Percentiles rank a stretch among this genome's conserved stretches.
These are phyloP conservation scores for Rutidosis leptorrhynchoides DNA, from an alignment of 129 eudicot genomes.

Conservation along the genomic window DNA sequence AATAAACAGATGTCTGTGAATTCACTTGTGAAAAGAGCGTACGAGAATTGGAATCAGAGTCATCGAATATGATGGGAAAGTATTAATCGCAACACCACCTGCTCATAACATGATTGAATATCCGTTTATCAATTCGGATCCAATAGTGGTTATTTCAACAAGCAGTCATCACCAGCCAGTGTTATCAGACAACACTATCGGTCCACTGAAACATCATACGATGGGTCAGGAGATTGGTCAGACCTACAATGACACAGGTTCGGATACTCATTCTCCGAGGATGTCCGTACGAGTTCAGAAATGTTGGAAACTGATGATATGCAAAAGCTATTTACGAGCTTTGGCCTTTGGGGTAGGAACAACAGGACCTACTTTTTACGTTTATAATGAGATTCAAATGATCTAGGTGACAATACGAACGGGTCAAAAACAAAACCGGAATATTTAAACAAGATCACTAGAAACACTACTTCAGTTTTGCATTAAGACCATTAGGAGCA, in stretches of 20 bases:
- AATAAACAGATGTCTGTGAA: conserved; percentile 46
- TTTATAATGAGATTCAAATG: conserved; percentile 23
- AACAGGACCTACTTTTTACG: conserved; percentile 42
- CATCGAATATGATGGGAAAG: conserved; percentile 55
- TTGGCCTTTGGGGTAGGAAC: conserved; percentile 46
- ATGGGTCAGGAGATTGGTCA: conserved; percentile 46
- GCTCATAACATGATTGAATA: conserved; percentile 46
- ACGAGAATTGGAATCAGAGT: conserved; percentile 62
- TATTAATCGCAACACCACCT: conserved; percentile 34
- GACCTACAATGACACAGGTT: conserved; percentile 35
- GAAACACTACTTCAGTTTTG: conserved; percentile 20
- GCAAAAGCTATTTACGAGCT: conserved; percentile 49
- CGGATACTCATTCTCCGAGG: conserved; percentile 52
- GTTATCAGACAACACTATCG: conserved; percentile 33
- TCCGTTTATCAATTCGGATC: conserved; percentile 44
- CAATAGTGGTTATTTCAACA: conserved; percentile 21
- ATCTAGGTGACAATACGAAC: neutral
- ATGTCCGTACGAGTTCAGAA: conserved; percentile 52
- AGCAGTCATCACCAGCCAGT: conserved; percentile 30
- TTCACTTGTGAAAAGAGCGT: conserved; percentile 52
- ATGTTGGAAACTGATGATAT: conserved; percentile 60
- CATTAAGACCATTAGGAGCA: conserved; percentile 18
- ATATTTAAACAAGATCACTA: conserved; percentile 7
- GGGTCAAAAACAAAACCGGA: no score
- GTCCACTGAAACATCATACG: conserved; percentile 33